phyloP scores from a whole-genome alignment of 2,329 filamentous ascomycete genomes.

The Colletotrichum sp. region DNA sequence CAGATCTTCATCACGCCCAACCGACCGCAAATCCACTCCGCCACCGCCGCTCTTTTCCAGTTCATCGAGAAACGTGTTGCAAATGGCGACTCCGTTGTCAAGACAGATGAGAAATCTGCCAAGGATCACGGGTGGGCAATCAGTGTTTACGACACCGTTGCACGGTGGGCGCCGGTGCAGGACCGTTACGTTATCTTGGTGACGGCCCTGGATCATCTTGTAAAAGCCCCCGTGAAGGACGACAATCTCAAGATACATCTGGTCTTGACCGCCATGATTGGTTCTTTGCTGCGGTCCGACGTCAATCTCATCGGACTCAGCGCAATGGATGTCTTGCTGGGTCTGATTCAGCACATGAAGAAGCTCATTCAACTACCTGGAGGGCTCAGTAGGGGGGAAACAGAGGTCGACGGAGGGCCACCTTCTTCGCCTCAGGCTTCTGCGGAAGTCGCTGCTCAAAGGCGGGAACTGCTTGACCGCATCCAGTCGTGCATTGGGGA shows the following conservation, averaged over 20 bases:
- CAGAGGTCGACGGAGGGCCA: conserved; percentile 33
- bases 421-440: conserved; percentile 33
- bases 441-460: conserved; percentile 52
- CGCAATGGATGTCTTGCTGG: conserved; percentile 91
- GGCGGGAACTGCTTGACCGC: conserved; percentile 69
- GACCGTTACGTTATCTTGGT: conserved; percentile 91
- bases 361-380: conserved; percentile 72
- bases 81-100: conserved; percentile 60
- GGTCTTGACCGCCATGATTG: conserved; percentile 77
- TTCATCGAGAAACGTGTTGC: conserved; percentile 71
- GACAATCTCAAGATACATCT: conserved; percentile 76
- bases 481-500: conserved; percentile 84
- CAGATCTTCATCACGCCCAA: conserved; percentile 86
- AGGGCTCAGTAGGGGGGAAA: conserved; percentile 36
- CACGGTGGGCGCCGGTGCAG: conserved; percentile 90
- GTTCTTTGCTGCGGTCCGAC: conserved; percentile 82
- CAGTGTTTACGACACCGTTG: conserved; percentile 78
- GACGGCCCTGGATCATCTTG: conserved; percentile 77
- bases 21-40: conserved; percentile 78
- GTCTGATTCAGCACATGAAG: conserved; percentile 83
- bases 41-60: conserved; percentile 74
- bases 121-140: conserved; percentile 76
- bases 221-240: conserved; percentile 71
- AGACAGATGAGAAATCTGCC: conserved; percentile 42
- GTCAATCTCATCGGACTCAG: conserved; percentile 95